Evolutionary conservation across 495 filamentous ascomycete species (phyloP).

Genomic region (Aspergillus baeticus): DNA sequence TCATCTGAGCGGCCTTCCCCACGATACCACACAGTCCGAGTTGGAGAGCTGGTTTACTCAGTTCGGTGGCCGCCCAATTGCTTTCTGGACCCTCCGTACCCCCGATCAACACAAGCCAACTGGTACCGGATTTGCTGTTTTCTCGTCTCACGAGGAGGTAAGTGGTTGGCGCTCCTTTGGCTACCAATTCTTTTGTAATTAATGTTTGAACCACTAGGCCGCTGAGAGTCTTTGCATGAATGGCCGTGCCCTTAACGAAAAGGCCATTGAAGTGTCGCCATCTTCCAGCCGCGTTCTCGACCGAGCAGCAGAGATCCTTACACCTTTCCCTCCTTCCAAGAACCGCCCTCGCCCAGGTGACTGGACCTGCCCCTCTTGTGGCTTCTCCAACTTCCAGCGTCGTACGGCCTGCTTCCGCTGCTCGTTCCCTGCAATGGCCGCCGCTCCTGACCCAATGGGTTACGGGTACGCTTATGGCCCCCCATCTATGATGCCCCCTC

Average conservation of each 20-base stretch:
- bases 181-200: neutral
- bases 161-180: conserved; percentile 33
- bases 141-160: conserved; percentile 99
- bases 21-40: conserved; percentile 97
- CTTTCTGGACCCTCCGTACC: conserved; percentile 97
- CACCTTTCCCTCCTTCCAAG: conserved; percentile 96
- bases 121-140: conserved; percentile 94
- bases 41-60: conserved; percentile 99
- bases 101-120: conserved; percentile 99
- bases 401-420: conserved; percentile 98
- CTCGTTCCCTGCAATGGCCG: conserved; percentile 89
- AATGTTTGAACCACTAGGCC: conserved; percentile 53
- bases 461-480: conserved; percentile 76
- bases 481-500: conserved; percentile 77
- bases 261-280: conserved; percentile 96
- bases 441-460: conserved; percentile 70
- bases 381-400: conserved; percentile 87
- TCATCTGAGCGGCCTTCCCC: conserved; percentile 93
- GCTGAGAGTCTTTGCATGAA: conserved; percentile 99
- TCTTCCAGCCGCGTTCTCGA: conserved; percentile 95
- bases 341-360: conserved; percentile 95
- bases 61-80: conserved; percentile 96
- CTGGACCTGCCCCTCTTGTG: conserved; percentile 95
- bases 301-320: conserved; percentile 90
- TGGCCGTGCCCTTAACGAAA: conserved; percentile 94